Evolutionary conservation across 192 early-diverging fungal genomes (phyloP).

Genomic region (Coemansia sp.): DNA sequence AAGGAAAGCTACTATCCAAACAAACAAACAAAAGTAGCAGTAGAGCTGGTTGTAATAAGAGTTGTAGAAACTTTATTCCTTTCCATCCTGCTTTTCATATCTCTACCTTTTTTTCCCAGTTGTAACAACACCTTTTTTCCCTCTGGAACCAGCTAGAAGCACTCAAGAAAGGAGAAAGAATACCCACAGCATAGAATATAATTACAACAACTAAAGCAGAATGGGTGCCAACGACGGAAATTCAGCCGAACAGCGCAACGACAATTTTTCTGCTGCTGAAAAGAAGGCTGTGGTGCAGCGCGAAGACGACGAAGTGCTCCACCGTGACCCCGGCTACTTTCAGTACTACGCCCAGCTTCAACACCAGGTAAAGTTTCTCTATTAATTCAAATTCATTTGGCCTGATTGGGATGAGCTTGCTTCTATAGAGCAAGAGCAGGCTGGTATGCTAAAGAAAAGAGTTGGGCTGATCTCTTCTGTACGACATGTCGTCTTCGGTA

Average conservation of each 20-base stretch:
- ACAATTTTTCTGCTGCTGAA: not conserved
- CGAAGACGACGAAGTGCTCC: slow-evolving; percentile 49
- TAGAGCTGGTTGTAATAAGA: too few relatives aligned
- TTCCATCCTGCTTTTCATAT: too few relatives aligned
- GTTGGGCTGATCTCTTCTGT: not conserved
- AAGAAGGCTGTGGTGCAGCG: slow-evolving; percentile 10
- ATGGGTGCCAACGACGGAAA: not conserved
- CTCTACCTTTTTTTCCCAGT: too few relatives aligned
- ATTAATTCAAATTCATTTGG: not conserved
- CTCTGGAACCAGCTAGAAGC: too few relatives aligned
- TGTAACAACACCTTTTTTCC: too few relatives aligned
- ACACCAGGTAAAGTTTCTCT: slow-evolving; percentile 43
- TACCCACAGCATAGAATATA: not conserved
- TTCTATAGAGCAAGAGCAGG: not conserved
- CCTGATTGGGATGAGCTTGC: not conserved
- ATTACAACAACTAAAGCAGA: not conserved
- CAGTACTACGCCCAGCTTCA: slow-evolving; percentile 55
- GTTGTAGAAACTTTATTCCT: too few relatives aligned
- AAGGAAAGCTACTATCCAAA: too few relatives aligned
- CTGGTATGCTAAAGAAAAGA: not conserved
- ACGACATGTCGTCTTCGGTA: not conserved
- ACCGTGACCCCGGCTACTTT: slow-evolving; percentile 52
- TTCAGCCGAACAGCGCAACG: not conserved
- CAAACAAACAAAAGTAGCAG: too few relatives aligned
- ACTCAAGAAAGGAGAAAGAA: not conserved